phyloP scores from a whole-genome alignment of 345 rosid species.

The Combretum micranthum region DNA sequence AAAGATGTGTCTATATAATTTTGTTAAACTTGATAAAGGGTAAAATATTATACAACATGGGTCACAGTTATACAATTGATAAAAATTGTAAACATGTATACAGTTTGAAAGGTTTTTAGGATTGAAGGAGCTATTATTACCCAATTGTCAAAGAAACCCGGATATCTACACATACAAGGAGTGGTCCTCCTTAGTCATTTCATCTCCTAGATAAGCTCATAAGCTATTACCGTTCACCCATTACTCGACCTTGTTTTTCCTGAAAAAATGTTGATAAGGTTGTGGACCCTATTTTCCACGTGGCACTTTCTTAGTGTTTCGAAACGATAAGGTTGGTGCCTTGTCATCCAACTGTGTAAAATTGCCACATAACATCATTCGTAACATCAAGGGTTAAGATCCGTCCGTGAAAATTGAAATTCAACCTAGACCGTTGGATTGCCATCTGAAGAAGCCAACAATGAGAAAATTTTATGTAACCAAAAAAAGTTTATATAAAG shows the following conservation, averaged over 20 bases:
- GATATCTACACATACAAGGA: too few species aligned
- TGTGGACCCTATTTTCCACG: constrained; percentile 10
- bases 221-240: too few species aligned
- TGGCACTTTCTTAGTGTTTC: constrained; percentile 12
- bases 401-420: not conserved
- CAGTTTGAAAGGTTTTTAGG: too few species aligned
- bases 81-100: too few species aligned
- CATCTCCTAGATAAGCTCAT: too few species aligned
- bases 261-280: constrained; percentile 12
- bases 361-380: constrained; percentile 2
- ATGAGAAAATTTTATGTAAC: not conserved
- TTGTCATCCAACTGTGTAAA: constrained; percentile 7
- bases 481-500: not conserved
- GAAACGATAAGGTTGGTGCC: constrained; percentile 11
- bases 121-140: too few species aligned
- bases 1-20: too few species aligned
- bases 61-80: too few species aligned
- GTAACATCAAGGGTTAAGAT: constrained; percentile 3
- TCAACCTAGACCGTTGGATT: constrained; percentile 10
- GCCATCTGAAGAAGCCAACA: not conserved
- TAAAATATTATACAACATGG: too few species aligned
- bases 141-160: too few species aligned
- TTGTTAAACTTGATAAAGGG: too few species aligned
- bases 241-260: not conserved
- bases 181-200: too few species aligned